phyloP scores from a whole-genome alignment of 2,329 filamentous ascomycete genomes.

The Zasmidium angulare region DNA sequence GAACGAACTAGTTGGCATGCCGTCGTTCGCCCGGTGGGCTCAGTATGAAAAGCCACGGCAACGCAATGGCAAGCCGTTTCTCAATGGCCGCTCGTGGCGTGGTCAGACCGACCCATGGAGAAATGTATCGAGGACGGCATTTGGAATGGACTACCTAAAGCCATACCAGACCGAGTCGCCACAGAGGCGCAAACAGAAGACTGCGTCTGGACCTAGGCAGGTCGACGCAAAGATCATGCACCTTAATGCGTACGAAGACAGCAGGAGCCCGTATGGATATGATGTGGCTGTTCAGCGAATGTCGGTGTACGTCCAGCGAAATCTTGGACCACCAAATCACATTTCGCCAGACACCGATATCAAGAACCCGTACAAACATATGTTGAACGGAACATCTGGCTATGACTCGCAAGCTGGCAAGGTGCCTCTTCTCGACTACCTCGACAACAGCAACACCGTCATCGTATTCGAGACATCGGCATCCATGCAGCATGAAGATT shows the following conservation, averaged over 20 bases:
- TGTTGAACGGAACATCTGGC: conserved; percentile 1
- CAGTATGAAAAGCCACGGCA: conserved; percentile 48
- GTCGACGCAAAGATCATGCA: conserved; percentile 49
- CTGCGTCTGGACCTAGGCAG: conserved; percentile 11
- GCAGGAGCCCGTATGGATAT: conserved; percentile 46
- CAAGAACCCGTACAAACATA: conserved; percentile 43
- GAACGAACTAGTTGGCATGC: conserved; percentile 48
- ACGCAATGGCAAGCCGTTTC: conserved; percentile 52
- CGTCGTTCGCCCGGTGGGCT: conserved; percentile 51
- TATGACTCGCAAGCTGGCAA: background rate
- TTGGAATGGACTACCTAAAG: conserved; percentile 55
- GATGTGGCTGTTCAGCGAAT: conserved; percentile 53
- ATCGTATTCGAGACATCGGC: conserved; percentile 56
- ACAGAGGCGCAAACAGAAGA: conserved; percentile 4
- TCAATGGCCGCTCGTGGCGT: conserved; percentile 53
- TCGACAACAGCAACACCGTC: conserved; percentile 53
- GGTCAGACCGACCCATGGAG: conserved; percentile 53
- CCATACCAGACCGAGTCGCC: conserved; percentile 37
- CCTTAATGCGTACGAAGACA: conserved; percentile 49
- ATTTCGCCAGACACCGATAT: conserved; percentile 38
- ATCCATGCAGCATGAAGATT: conserved; percentile 49
- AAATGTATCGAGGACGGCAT: conserved; percentile 50
- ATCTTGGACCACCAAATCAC: conserved; percentile 40
- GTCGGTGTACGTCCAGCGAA: conserved; percentile 52
- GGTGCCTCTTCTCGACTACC: conserved; percentile 19